phyloP scores from a whole-genome alignment of 805 yeast genomes.

The Metschnikowia cubensis region DNA sequence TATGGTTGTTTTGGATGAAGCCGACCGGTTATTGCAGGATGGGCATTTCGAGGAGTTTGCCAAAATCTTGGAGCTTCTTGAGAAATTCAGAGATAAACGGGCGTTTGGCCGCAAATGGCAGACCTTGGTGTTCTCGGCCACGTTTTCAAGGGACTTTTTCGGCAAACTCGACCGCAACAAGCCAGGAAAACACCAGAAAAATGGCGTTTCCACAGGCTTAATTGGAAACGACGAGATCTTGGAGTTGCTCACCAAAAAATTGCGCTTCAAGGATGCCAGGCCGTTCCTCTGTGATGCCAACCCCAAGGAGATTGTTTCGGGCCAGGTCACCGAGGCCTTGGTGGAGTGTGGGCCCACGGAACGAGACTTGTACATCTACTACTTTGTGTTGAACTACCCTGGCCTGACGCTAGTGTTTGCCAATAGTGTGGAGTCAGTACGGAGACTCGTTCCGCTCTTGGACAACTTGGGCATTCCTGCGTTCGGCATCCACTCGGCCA shows the following conservation, averaged over 20 bases:
- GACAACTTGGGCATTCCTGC: constrained; percentile 64
- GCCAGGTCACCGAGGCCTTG: constrained; percentile 74
- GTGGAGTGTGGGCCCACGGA: constrained; percentile 89
- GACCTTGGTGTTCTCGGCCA: constrained; percentile 91
- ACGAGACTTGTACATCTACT: constrained; percentile 85
- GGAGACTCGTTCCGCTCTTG: constrained; percentile 73
- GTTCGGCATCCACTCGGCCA: constrained; percentile 83
- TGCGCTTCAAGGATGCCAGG: constrained; percentile 61
- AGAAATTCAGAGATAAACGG: constrained; percentile 44
- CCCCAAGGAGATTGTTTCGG: constrained; percentile 76
- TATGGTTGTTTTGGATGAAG: constrained; percentile 80
- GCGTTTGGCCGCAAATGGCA: constrained; percentile 55
- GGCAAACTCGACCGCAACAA: constrained; percentile 55
- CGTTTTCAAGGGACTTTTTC: constrained; percentile 80
- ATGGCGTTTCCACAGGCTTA: constrained; percentile 16
- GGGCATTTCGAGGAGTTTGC: constrained; percentile 95
- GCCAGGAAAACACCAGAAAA: too few species aligned
- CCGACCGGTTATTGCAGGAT: constrained; percentile 90
- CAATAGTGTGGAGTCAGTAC: constrained; percentile 92
- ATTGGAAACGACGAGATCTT: constrained; percentile 58
- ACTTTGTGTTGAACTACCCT: constrained; percentile 79
- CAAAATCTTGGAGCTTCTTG: constrained; percentile 65
- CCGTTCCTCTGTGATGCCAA: constrained; percentile 81
- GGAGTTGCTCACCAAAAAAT: constrained; percentile 59
- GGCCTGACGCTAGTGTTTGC: constrained; percentile 90